Evolutionary conservation across 108 stramenopile genomes (phyloP).

Genomic region (Nitzschia palea): DNA sequence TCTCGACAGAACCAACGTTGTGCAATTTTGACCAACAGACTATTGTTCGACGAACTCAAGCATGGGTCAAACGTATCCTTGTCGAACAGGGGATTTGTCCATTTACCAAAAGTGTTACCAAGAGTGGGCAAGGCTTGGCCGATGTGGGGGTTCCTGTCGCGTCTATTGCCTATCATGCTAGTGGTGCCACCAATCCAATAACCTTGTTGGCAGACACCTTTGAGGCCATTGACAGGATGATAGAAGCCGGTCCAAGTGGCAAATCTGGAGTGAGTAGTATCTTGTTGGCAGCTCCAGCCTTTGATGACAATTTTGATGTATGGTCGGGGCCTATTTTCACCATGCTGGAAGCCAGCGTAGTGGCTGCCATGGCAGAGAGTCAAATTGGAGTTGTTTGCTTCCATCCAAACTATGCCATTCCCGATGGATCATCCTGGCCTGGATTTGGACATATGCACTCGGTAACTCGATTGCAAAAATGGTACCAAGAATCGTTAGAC

Average conservation of each 20-base stretch:
- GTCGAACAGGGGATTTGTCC: slow-evolving; percentile 76
- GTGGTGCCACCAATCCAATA: slow-evolving; percentile 38
- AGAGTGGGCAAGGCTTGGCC: slow-evolving; percentile 69
- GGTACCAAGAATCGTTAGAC: slow-evolving; percentile 37
- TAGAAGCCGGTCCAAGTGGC: slow-evolving; percentile 60
- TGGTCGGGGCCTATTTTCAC: slow-evolving; percentile 82
- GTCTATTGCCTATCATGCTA: slow-evolving; percentile 64
- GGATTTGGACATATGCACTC: slow-evolving; percentile 91
- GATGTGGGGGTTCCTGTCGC: slow-evolving; percentile 70
- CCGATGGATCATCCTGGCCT: slow-evolving; percentile 73
- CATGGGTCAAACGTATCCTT: slow-evolving; percentile 74
- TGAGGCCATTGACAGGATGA: slow-evolving; percentile 66
- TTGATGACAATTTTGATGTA: slow-evolving; percentile 66
- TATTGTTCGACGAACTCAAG: slow-evolving; percentile 58
- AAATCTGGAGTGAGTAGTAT: slow-evolving; percentile 68
- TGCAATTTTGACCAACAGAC: slow-evolving; percentile 7
- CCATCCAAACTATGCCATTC: slow-evolving; percentile 73
- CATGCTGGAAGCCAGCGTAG: slow-evolving; percentile 73
- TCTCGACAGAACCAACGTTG: not conserved
- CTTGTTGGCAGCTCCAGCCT: slow-evolving; percentile 72
- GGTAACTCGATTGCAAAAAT: slow-evolving; percentile 68
- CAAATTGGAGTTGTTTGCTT: slow-evolving; percentile 81
- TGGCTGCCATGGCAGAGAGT: slow-evolving; percentile 62
- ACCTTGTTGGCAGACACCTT: slow-evolving; percentile 70
- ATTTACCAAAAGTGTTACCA: slow-evolving; percentile 64